A percentile compares a stretch with the other conserved stretches of the same genome.
These are phyloP conservation scores for Dipteronia dyeriana DNA, from an alignment of 345 rosid species.

Conservation along the genomic window DNA sequence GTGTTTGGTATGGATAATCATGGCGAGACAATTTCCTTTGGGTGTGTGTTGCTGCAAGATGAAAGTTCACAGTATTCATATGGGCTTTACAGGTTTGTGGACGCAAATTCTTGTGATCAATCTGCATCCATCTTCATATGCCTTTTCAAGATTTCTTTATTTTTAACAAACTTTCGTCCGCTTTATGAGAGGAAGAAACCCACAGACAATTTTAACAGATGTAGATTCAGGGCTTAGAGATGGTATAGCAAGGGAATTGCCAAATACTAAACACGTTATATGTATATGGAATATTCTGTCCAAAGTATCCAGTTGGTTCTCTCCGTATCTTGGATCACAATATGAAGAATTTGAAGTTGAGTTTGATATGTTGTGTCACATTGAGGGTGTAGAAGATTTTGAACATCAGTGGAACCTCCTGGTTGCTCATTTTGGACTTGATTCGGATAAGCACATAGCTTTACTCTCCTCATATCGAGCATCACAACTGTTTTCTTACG, in stretches of 20 bases:
- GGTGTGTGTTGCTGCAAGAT: conserved; percentile 83
- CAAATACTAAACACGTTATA: conserved; percentile 70
- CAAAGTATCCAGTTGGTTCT: conserved; percentile 89
- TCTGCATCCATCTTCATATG: conserved; percentile 31
- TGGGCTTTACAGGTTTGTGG: conserved; percentile 97
- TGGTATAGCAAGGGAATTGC: conserved; percentile 74
- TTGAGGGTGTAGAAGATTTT: conserved; percentile 67
- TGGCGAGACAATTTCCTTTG: conserved; percentile 72
- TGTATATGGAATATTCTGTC: conserved; percentile 68
- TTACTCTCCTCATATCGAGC: conserved; percentile 65
- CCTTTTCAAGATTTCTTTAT: conserved; percentile 38
- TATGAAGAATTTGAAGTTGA: conserved; percentile 70
- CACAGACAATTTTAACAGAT: conserved; percentile 83
- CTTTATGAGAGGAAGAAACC: conserved; percentile 75
- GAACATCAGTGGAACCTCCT: conserved; percentile 77
- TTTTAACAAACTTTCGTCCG: conserved; percentile 81
- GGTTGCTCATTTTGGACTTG: conserved; percentile 75
- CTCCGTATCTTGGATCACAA: conserved; percentile 64
- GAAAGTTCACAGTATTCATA: conserved; percentile 58
- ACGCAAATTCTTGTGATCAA: conserved; percentile 32
- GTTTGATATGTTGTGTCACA: conserved; percentile 62
- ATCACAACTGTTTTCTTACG: conserved; percentile 65
- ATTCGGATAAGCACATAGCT: conserved; percentile 72
- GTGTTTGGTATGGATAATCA: conserved; percentile 73
- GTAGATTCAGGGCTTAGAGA: conserved; percentile 80